Evolutionary conservation across 768 basidiomycete species (phyloP).

Genomic region (Sporobolomyces pararoseus): DNA sequence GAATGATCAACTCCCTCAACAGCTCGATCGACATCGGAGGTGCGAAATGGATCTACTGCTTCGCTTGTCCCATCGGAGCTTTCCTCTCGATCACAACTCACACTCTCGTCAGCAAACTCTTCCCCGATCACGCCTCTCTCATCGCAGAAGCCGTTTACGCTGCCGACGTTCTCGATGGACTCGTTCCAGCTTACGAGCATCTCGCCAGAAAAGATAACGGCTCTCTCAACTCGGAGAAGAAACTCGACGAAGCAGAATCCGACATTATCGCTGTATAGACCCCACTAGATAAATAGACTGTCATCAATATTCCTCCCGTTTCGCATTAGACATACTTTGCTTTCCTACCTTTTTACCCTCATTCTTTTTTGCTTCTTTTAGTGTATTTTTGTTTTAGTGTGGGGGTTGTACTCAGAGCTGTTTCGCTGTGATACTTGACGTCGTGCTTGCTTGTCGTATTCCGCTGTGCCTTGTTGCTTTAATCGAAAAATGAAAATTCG

Average conservation of each 20-base stretch:
- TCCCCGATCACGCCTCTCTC: conserved; percentile 30
- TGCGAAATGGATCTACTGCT: conserved; percentile 36
- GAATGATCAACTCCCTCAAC: conserved; percentile 62
- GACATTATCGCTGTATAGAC: background rate
- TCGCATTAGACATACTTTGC: background rate
- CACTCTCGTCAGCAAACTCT: conserved; percentile 16
- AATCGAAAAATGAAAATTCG: background rate
- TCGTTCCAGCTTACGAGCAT: conserved; percentile 33
- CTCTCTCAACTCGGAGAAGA: conserved; percentile 16
- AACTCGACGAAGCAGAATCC: conserved; percentile 18
- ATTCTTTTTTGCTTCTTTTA: too few species aligned
- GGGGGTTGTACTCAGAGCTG: too few species aligned
- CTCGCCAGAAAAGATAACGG: background rate
- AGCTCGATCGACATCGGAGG: conserved; percentile 60
- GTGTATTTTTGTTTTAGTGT: too few species aligned
- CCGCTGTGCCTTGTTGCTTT: background rate
- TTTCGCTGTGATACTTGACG: too few species aligned
- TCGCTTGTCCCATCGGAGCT: conserved; percentile 23
- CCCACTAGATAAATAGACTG: too few species aligned
- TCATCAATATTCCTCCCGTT: background rate
- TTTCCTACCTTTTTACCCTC: background rate
- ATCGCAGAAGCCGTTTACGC: conserved; percentile 28
- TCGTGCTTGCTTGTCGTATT: background rate
- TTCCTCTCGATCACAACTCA: conserved; percentile 13
- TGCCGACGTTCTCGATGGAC: conserved; percentile 33